Base-by-base conservation (phyloP, 345 rosid species). In the Pistacia vera region DNA sequence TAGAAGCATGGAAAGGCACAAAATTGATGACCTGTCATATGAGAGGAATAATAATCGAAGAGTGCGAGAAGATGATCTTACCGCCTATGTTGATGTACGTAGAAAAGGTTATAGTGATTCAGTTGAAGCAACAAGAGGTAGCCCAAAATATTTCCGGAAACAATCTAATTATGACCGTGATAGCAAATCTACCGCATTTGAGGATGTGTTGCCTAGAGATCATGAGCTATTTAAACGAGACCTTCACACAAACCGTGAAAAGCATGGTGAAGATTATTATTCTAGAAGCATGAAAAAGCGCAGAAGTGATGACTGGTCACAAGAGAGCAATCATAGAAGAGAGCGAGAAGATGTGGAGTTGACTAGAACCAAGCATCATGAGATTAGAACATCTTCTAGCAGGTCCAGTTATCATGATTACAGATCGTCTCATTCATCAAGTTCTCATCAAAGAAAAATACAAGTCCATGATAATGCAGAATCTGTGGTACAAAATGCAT, bases 261-360 rank as follows among this genome's bases (percentile, higher is more conserved):
- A 79, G 38, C 77, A 36, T 56, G 81, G 69, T 74, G 62, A 78
- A 58, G 84, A 83, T 22, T 66, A 81, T 77, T 78, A 83, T 79
- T 80, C 78, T 52, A 65, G 82, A 78, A 82, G 81, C 67, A 75
- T 80, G 2, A 78, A 70, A 72, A 83, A 80, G 83, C 82, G 35
- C 56, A 67, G 71, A 66, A 75, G 81, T 74, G 72, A 8, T 80
- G 82, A 72, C 54, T 70, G 66, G 67, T 79, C 88, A 11, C 83
- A 81, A 79, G 84, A 81, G 67, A 61, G 11, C 71, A 71, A 41
- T 61, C 79, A 28, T 68, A 62, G 61, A 57, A 74, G 68, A 75
- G 86, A 81, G 66, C 69, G 30, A 28, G 83, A 87, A 76, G 88
- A 84, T 72, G 78, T 65, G 55, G 84, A 88, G 63, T 73, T 58